Conservation (phyloP, 441 rosid genomes). For the Biscutella auriculata region DNA sequence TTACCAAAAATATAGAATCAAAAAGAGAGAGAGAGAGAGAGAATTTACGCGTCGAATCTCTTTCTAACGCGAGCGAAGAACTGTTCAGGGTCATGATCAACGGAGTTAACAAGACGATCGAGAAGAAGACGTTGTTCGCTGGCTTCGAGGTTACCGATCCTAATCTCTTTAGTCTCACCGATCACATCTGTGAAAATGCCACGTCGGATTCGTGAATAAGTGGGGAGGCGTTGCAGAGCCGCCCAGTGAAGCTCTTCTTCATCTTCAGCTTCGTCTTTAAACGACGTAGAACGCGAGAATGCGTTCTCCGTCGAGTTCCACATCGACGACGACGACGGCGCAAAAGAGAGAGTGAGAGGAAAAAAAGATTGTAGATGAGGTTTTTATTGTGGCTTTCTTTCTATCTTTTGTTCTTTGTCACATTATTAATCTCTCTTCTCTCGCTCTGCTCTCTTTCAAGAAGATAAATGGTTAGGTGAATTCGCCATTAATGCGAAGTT, state of each 20-base stretch:
- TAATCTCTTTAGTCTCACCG: constrained; percentile 60
- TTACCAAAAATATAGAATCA: background rate
- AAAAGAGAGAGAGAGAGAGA: background rate
- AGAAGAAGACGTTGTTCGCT: constrained; percentile 67
- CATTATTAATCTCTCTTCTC: constrained; percentile 17
- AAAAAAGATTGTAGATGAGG: background rate
- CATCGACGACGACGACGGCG: constrained; percentile 24
- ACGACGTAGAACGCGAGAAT: constrained; percentile 56
- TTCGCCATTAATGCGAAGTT: constrained; percentile 46
- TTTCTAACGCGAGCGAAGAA: constrained; percentile 72
- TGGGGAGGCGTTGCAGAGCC: constrained; percentile 82
- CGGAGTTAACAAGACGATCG: constrained; percentile 59
- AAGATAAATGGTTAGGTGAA: constrained; percentile 44
- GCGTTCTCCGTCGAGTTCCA: constrained; percentile 82
- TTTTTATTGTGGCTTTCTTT: background rate
- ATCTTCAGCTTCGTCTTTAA: constrained; percentile 47
- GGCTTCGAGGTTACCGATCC: constrained; percentile 53
- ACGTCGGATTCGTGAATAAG: constrained; percentile 57
- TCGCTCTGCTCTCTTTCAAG: background rate
- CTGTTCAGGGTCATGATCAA: constrained; percentile 69
- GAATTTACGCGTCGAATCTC: constrained; percentile 63
- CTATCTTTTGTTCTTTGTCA: background rate
- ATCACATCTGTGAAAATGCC: constrained; percentile 61
- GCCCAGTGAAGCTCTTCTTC: constrained; percentile 94
- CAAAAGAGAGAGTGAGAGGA: background rate